phyloP scores from a whole-genome alignment of 2,329 filamentous ascomycete species.

The Hansfordia pulvinata region DNA sequence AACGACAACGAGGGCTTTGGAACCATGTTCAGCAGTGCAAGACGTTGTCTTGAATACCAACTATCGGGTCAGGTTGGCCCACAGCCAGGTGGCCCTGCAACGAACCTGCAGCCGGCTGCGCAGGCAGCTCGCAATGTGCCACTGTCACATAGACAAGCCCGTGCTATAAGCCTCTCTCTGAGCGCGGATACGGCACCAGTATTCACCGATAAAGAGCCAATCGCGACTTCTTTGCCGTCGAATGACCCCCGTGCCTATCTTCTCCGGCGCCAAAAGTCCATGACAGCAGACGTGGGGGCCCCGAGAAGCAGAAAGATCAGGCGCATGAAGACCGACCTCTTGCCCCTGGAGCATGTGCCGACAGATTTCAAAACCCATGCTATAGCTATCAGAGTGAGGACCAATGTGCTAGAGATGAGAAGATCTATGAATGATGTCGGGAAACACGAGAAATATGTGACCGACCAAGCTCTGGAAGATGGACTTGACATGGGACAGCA shows the following conservation, averaged over 20 bases:
- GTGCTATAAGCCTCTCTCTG: background rate
- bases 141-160: background rate
- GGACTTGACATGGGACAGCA: conserved; percentile 14
- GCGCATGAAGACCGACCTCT: conserved; percentile 14
- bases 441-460: conserved; percentile 12
- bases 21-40: no score
- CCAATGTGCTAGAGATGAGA: conserved; percentile 5
- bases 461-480: conserved; percentile 9
- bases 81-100: no score
- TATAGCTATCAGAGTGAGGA: conserved; percentile 4
- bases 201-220: conserved; percentile 10
- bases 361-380: conserved; percentile 8
- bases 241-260: conserved; percentile 18
- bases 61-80: no score
- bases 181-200: background rate
- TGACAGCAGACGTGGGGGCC: conserved; percentile 7
- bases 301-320: conserved; percentile 9
- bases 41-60: no score
- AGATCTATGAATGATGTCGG: conserved; percentile 3
- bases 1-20: background rate
- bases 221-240: conserved; percentile 11
- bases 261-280: conserved; percentile 16
- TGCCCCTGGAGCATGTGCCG: conserved; percentile 14
- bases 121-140: no score
- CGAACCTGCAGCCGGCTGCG: no score